Base-by-base conservation (phyloP, 1,139 yeast species). In the Saccharomyces hybrid region DNA sequence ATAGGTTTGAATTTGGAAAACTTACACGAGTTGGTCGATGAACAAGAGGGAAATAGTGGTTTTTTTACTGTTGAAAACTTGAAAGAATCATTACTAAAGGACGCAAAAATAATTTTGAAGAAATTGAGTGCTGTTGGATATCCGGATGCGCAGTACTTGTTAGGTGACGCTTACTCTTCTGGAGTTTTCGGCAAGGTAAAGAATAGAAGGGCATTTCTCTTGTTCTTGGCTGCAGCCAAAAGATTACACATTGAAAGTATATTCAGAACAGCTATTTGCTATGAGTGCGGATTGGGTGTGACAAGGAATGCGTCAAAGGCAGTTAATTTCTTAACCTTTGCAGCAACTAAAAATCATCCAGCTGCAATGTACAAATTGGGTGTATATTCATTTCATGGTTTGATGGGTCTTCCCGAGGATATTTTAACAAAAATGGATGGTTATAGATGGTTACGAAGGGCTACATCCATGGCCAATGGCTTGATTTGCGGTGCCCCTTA, bases 281-380 rank as follows among this genome's bases (percentile, higher is more conserved):
- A 38, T 38, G 44, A 38, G 44, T 38, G 44, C 24, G 44, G 44
- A 6, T 38, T 38, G n/a, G 97, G 98, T 4, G 86, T 91, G 12
- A 83, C 88, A 21, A 79, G 93, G 63, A 96, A 90, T 70, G 83
- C 95, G 0, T 78, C 95, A 56, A 84, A 88, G 65, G 91, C 95
- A 1, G 75, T 88, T 11, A 95, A 88, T 60, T 89, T 84, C 69
- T 74, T 88, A 58, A 84, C 86, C 65, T 84, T 84, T 69, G 95
- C 97, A 0, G 95, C 97, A 0, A 78, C 89, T 27, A 85, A 84
- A 65, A 87, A 87, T 66, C 97, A 91, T 68, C 88, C 96, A 0
- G 91, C 95, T 16, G 96, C 97, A 9, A 88, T 90, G 95, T 85
- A 86, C 72, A 86, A 90, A 66, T 77, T 89, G 60, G 97, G 97